Evolutionary conservation across 2,329 filamentous ascomycete species (phyloP), one percentile per base, ranked within the genome.

Genomic region (Aspergillus spinulosporus): DNA sequence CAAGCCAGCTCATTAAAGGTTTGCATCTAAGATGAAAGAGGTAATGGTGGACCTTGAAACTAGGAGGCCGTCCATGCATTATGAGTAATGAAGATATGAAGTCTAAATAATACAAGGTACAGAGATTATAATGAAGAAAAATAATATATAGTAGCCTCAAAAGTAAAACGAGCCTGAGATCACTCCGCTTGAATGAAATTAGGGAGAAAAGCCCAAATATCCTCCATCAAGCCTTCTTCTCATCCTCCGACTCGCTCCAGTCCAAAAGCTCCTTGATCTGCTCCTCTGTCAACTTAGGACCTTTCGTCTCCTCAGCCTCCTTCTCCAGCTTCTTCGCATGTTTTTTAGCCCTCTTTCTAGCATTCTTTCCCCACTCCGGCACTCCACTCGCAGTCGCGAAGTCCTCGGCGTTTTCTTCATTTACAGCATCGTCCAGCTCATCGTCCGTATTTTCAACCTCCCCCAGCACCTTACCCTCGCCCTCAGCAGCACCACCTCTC

Each of bases 261-360:
- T 83, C 80, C 70, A 92, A 72, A 65, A 88, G 84, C 73, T 92
- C 86, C 68, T 85, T 82, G 64, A 92, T 88, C 70, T 92, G 88
- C 74, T 88, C 88, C 71, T 90, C 87, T 58, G 88, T 84, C 62
- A 89, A 81, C 57, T 87, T 84, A 64, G 87, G 12, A 5, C 31
- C 40, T 84, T 80, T 62, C 75, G 72, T 74, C 83, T 78, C 60
- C 89, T 39, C 87, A 62, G 85, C 79, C 47, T 80, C 82, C 65
- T 86, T 85, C 59, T 89, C 72, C 66, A 88, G 69, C 67, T 85
- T 82, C 78, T 85, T 85, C 59, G 89, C 76, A 71, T 88, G 80
- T 62, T 82, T 81, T 67, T 87, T 82, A 76, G 90, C 87, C 64
- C 88, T 82, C 71, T 84, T 82, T 62, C 87, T 79, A 7, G 88